Evolutionary conservation across 2,329 filamentous ascomycete genomes (phyloP).

Genomic region (Tothia fuscella): DNA sequence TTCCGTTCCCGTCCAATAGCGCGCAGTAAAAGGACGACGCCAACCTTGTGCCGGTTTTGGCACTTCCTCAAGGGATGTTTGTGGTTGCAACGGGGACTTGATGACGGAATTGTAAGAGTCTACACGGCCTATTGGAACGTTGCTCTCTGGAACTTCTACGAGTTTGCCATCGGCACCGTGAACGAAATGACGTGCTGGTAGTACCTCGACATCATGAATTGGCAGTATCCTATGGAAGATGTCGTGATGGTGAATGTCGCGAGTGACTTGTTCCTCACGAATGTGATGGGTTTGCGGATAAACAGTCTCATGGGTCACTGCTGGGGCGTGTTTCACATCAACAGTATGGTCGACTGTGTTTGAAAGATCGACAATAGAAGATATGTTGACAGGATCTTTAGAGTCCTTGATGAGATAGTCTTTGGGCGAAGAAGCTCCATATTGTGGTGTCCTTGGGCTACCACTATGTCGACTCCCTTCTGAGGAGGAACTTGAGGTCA

Average conservation of each 20-base stretch:
- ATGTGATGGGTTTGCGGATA: slow-evolving; percentile 34
- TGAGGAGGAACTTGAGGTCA: no score
- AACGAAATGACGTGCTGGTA: slow-evolving; percentile 41
- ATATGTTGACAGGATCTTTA: slow-evolving; percentile 20
- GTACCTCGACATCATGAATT: slow-evolving; percentile 39
- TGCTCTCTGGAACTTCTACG: slow-evolving; percentile 33
- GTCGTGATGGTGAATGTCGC: slow-evolving; percentile 44
- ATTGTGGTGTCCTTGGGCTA: no score
- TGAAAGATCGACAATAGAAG: slow-evolving; percentile 23
- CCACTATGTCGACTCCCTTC: no score
- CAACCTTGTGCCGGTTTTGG: neutral
- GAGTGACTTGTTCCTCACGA: slow-evolving; percentile 34
- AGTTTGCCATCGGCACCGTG: slow-evolving; percentile 24
- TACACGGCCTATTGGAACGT: slow-evolving; percentile 22
- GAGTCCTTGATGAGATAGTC: slow-evolving; percentile 1
- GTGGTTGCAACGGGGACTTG: slow-evolving; percentile 6
- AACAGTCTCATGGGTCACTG: slow-evolving; percentile 39
- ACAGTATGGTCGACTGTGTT: slow-evolving; percentile 29
- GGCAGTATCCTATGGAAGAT: slow-evolving; percentile 41
- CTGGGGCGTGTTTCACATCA: slow-evolving; percentile 28
- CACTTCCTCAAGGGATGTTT: neutral
- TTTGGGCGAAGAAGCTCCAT: no score
- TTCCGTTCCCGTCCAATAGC: slow-evolving; percentile 26
- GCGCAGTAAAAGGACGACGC: slow-evolving; percentile 21
- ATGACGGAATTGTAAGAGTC: slow-evolving; percentile 8